Evolutionary conservation across 2,329 filamentous ascomycete genomes (phyloP).

Genomic region (Aureobasidium mangrovei): DNA sequence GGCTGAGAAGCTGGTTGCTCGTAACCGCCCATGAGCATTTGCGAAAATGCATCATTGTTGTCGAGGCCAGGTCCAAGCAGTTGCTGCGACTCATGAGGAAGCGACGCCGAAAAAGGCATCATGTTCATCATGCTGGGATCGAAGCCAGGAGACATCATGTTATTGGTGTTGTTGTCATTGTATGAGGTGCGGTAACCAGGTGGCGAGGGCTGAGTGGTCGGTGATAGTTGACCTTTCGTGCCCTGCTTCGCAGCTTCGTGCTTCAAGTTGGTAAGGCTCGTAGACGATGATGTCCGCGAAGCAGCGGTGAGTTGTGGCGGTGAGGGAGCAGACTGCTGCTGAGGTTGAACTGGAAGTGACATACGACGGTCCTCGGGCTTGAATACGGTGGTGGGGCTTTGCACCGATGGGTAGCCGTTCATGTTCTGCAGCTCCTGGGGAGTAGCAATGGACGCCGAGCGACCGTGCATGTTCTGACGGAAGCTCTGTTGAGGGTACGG

Average conservation of each 20-base stretch:
- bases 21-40: conserved; percentile 39
- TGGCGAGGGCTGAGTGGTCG: conserved; percentile 13
- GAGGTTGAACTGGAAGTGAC: conserved; percentile 32
- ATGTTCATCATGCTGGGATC: conserved; percentile 27
- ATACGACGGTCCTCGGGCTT: conserved; percentile 30
- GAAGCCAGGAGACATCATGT: conserved; percentile 19
- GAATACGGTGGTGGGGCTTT: conserved; percentile 12
- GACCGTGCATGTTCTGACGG: conserved; percentile 30
- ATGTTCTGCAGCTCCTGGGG: conserved; percentile 27
- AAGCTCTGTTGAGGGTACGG: conserved; percentile 29
- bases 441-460: conserved; percentile 38
- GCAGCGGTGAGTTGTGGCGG: conserved; percentile 19
- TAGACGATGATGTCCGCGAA: conserved; percentile 20
- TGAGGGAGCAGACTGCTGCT: conserved; percentile 16
- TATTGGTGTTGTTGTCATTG: conserved; percentile 4
- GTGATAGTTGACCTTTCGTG: conserved; percentile 9
- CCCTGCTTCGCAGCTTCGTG: conserved; percentile 15
- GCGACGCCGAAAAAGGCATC: conserved; percentile 40
- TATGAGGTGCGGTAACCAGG: neutral
- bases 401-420: conserved; percentile 15
- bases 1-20: conserved; percentile 31
- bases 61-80: conserved; percentile 41
- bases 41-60: conserved; percentile 36
- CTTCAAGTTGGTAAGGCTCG: conserved; percentile 19
- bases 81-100: conserved; percentile 47